These are phyloP conservation scores for Capillidium rhysosporum DNA, from an alignment of 371 early-diverging fungal species.

Conservation along the genomic window DNA sequence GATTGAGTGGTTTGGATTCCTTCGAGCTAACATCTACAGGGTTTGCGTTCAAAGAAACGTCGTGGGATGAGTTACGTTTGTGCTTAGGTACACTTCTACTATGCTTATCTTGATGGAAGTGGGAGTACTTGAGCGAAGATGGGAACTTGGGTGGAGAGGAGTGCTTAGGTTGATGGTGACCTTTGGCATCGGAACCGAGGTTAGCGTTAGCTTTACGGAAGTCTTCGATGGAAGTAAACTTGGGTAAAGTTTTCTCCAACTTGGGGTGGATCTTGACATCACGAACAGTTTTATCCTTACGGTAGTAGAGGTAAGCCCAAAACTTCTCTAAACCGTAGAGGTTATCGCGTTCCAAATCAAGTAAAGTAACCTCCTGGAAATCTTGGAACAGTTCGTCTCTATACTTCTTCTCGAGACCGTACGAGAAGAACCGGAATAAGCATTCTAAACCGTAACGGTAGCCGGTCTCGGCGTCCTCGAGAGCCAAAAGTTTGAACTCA, in stretches of 20 bases:
- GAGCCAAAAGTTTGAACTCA: constrained; percentile 77
- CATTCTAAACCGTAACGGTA: constrained; percentile 92
- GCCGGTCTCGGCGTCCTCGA: constrained; percentile 76
- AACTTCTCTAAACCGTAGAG: constrained; percentile 90
- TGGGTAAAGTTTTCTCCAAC: not conserved
- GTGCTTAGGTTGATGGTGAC: too few species aligned
- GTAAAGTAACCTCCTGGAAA: constrained; percentile 61
- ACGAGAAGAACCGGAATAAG: constrained; percentile 90
- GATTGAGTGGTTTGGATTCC: too few species aligned
- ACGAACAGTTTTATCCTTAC: constrained; percentile 44
- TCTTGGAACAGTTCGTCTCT: constrained; percentile 68
- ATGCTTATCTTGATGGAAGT: too few species aligned
- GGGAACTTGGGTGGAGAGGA: too few species aligned
- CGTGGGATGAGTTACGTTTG: too few species aligned
- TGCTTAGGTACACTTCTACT: too few species aligned
- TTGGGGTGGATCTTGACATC: not conserved
- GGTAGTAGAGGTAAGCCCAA: constrained; percentile 85
- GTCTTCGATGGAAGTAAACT: not conserved
- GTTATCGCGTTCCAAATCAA: constrained; percentile 49
- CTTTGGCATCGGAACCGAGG: too few species aligned
- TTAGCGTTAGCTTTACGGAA: constrained; percentile 2
- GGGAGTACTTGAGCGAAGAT: too few species aligned
- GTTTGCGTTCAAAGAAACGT: too few species aligned
- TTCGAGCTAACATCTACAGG: too few species aligned
- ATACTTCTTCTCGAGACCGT: constrained; percentile 82